Conservation (phyloP, 2,329 filamentous ascomycete genomes). For the Trichoderma atrobrunneum region DNA sequence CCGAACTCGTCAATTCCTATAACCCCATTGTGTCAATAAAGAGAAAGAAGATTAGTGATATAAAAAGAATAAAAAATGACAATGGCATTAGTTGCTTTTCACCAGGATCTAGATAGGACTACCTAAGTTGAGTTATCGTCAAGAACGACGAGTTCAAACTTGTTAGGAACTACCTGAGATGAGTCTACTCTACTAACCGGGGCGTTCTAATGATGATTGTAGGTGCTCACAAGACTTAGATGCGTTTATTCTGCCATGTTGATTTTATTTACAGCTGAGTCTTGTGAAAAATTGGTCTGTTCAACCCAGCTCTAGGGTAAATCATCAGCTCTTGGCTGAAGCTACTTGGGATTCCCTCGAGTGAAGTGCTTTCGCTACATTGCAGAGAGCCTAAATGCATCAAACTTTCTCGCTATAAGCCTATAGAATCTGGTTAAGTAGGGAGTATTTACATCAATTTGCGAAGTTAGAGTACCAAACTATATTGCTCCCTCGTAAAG, state of each 20-base stretch:
- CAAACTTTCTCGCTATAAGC: neutral
- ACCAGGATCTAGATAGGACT: neutral
- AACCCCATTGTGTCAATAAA: neutral
- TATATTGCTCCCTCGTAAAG: neutral
- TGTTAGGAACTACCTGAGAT: neutral
- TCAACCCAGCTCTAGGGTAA: neutral
- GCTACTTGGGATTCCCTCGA: neutral
- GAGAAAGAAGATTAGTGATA: neutral
- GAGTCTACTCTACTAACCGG: neutral
- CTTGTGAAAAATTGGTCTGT: neutral
- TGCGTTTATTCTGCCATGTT: neutral
- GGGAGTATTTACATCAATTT: neutral
- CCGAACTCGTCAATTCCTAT: neutral
- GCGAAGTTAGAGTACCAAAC: neutral
- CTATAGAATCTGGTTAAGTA: fast-evolving
- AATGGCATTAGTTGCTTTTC: neutral
- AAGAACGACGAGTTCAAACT: too few relatives aligned
- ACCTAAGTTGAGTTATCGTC: neutral
- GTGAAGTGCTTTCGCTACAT: neutral
- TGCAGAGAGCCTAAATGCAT: neutral
- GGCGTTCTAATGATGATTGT: neutral
- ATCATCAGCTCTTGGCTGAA: neutral
- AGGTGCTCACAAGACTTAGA: neutral
- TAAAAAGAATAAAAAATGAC: neutral
- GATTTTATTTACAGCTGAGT: neutral